A percentile compares a stretch with the other conserved stretches of the same genome.
phyloP scores from a whole-genome alignment of 768 basidiomycete species.

The Rhodotorula sphaerocarpa region DNA sequence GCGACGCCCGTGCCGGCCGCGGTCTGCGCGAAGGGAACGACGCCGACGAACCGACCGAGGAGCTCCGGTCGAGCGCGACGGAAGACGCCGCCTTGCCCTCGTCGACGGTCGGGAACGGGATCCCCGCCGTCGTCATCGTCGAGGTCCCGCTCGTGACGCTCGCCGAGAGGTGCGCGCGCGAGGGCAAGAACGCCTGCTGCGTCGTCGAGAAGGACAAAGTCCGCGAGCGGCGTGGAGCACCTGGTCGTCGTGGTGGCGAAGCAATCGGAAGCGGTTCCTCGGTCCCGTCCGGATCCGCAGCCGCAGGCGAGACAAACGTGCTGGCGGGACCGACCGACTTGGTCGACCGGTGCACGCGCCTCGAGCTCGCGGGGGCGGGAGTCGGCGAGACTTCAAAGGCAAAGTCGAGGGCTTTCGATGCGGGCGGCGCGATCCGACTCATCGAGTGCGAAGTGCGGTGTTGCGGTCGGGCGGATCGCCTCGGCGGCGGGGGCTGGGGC shows the following conservation, averaged over 20 bases:
- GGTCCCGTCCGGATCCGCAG: too few relatives aligned
- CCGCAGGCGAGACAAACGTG: not conserved
- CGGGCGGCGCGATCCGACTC: not conserved
- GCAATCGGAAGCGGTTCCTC: not conserved
- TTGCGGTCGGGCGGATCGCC: not conserved
- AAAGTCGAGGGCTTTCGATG: not conserved
- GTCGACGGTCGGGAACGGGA: constrained; percentile 8
- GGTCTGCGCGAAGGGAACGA: not conserved
- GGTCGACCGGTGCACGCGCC: not conserved
- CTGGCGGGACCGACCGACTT: not conserved
- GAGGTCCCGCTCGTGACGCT: not conserved
- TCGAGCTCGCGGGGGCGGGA: too few relatives aligned
- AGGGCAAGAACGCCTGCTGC: constrained; percentile 9
- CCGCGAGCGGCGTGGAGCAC: not conserved
- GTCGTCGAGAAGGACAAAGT: constrained; percentile 14
- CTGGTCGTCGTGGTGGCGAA: not conserved
- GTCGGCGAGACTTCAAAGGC: not conserved
- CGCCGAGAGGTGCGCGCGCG: not conserved
- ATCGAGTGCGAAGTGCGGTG: constrained; percentile 9
- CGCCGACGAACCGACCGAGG: constrained; percentile 7
- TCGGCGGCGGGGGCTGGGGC: not conserved
- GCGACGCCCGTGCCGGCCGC: constrained; percentile 2
- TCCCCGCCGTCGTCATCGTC: too few relatives aligned
- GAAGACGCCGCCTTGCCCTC: not conserved
- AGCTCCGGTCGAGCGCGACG: constrained; percentile 6